Conservation (phyloP, 495 filamentous ascomycete species). For the Annulohypoxylon moriforme region DNA sequence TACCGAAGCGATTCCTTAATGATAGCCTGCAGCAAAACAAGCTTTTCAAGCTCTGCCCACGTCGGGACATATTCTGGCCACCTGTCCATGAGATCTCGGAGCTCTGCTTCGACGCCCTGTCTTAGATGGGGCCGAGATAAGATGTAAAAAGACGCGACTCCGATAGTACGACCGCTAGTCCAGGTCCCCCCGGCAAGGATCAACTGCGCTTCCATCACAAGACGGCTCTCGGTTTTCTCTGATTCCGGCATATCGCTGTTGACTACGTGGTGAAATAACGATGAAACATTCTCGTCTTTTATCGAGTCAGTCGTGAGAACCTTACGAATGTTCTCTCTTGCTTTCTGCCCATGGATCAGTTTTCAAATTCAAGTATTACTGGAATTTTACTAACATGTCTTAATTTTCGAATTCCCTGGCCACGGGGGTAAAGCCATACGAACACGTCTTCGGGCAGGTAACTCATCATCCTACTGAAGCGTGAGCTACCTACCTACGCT, state of each 20-base stretch:
- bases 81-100: constrained; percentile 8
- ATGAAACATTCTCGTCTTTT: constrained; percentile 10
- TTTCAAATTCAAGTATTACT: neutral
- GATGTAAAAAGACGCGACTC: constrained; percentile 2
- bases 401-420: neutral
- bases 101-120: neutral
- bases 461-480: neutral
- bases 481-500: neutral
- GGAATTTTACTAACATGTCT: neutral
- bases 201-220: constrained; percentile 11
- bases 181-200: constrained; percentile 9
- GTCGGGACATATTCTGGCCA: constrained; percentile 8
- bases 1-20: constrained; percentile 9
- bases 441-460: neutral
- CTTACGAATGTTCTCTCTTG: constrained; percentile 6
- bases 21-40: constrained; percentile 6
- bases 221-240: neutral
- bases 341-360: neutral
- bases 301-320: constrained; percentile 1
- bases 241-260: constrained; percentile 12
- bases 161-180: constrained; percentile 1
- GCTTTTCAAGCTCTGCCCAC: constrained; percentile 13
- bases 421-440: constrained; percentile 3
- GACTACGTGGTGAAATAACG: constrained; percentile 5
- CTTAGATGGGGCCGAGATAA: neutral